Evolutionary conservation across 164 flowering plant genomes (phyloP).

Genomic region (Saururus chinensis): DNA sequence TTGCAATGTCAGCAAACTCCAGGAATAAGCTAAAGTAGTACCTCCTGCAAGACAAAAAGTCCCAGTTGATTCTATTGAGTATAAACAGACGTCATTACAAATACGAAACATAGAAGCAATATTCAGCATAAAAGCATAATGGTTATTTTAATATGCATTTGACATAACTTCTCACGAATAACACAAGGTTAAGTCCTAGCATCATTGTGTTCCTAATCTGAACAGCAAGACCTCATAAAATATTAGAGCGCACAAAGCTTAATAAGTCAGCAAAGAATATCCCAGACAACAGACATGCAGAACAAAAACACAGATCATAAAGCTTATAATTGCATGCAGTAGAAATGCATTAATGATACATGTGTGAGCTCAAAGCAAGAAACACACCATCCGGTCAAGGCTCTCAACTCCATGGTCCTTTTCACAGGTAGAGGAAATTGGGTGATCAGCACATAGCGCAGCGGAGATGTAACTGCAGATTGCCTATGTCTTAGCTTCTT

Average conservation of each 20-base stretch:
- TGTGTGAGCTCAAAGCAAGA: background rate
- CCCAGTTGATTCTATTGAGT: background rate
- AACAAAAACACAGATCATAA: no score
- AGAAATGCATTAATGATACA: background rate
- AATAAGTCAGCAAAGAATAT: no score
- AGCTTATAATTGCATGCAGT: no score
- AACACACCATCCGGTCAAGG: constrained; percentile 72
- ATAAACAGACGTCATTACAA: no score
- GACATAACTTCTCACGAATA: no score
- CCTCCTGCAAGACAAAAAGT: constrained; percentile 58
- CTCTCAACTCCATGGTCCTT: constrained; percentile 72
- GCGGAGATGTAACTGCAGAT: constrained; percentile 14
- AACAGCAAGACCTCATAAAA: no score
- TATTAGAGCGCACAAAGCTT: no score
- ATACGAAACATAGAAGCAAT: no score
- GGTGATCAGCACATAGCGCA: constrained; percentile 31
- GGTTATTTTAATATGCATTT: no score
- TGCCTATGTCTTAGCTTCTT: constrained; percentile 31
- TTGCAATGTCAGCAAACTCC: constrained; percentile 68
- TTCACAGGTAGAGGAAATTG: constrained; percentile 56
- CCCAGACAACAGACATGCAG: no score
- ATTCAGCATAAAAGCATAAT: background rate
- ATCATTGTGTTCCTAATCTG: no score
- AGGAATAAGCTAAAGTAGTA: constrained; percentile 87
- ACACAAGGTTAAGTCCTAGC: no score